These are phyloP conservation scores for Claviceps humidiphila DNA, from an alignment of 2,329 filamentous ascomycete species.

Conservation along the genomic window DNA sequence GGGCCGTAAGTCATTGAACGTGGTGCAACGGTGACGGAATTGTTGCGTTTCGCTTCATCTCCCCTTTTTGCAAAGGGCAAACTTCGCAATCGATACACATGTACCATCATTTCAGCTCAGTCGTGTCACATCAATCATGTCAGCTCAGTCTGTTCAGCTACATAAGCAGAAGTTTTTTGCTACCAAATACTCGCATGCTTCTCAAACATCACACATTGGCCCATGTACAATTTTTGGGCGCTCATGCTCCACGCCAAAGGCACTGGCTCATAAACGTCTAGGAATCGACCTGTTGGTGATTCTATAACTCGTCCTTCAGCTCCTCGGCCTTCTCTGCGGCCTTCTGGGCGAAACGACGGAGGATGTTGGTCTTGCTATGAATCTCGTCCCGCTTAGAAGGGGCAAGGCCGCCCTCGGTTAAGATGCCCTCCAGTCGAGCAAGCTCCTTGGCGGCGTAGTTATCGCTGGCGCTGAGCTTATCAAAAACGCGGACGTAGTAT, in stretches of 20 bases:
- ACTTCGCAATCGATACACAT: not conserved
- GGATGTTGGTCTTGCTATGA: conserved; percentile 73
- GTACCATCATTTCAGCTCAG: not conserved
- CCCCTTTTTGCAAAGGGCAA: not conserved
- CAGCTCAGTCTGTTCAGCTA: not conserved
- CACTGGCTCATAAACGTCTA: not conserved
- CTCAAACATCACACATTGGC: not conserved
- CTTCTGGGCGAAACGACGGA: conserved; percentile 60
- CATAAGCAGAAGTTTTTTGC: not conserved
- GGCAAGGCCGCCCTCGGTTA: conserved; percentile 76
- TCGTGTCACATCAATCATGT: too few relatives aligned
- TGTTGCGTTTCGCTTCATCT: not conserved
- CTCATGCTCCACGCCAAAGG: not conserved
- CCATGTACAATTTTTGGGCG: not conserved
- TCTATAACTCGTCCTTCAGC: conserved; percentile 39
- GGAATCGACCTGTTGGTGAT: conserved; percentile 2
- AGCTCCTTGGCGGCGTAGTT: conserved; percentile 79
- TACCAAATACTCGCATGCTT: not conserved
- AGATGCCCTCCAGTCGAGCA: conserved; percentile 61
- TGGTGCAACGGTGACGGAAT: not conserved
- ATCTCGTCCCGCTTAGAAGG: conserved; percentile 82
- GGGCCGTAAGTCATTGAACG: not conserved
- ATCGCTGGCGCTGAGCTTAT: conserved; percentile 68
- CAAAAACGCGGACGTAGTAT: conserved; percentile 87
- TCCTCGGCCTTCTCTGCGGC: conserved; percentile 33